phyloP scores from a whole-genome alignment of 1,139 yeast genomes.

The Candida buenavistaensis region DNA sequence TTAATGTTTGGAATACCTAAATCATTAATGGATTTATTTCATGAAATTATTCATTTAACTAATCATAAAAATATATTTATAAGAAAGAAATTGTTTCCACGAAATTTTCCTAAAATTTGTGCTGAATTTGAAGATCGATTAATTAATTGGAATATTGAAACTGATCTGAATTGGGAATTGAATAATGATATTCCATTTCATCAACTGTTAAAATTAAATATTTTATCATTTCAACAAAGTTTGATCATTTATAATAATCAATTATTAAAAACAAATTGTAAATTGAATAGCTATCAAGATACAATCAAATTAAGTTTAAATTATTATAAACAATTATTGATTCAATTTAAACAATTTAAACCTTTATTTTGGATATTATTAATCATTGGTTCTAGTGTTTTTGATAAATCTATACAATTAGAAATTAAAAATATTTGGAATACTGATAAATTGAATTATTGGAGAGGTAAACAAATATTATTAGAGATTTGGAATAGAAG shows the following conservation, averaged over 20 bases:
- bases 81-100: slow-evolving; percentile 45
- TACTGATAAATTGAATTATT: slow-evolving; percentile 30
- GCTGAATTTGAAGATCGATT: slow-evolving; percentile 54
- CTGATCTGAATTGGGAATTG: slow-evolving; percentile 37
- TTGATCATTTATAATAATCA: slow-evolving; percentile 45
- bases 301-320: slow-evolving; percentile 31
- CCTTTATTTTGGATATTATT: slow-evolving; percentile 53
- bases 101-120: slow-evolving; percentile 56
- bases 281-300: slow-evolving; percentile 31
- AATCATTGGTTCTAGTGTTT: slow-evolving; percentile 45
- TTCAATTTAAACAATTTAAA: slow-evolving; percentile 16
- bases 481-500: slow-evolving; percentile 53
- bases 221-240: slow-evolving; percentile 43
- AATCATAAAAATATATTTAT: slow-evolving; percentile 54
- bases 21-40: slow-evolving; percentile 44
- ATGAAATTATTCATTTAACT: slow-evolving; percentile 46
- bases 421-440: slow-evolving; percentile 34
- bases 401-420: slow-evolving; percentile 12
- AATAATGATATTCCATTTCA: slow-evolving; percentile 29
- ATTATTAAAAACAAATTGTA: slow-evolving; percentile 38
- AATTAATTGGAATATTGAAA: slow-evolving; percentile 40
- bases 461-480: slow-evolving; percentile 57
- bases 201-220: slow-evolving; percentile 36
- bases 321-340: slow-evolving; percentile 31
- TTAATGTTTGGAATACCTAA: slow-evolving; percentile 51